A percentile compares a stretch with the other conserved stretches of the same genome.
phyloP scores from a whole-genome alignment of 2,329 filamentous ascomycete genomes.

The Monosporascus sp. region DNA sequence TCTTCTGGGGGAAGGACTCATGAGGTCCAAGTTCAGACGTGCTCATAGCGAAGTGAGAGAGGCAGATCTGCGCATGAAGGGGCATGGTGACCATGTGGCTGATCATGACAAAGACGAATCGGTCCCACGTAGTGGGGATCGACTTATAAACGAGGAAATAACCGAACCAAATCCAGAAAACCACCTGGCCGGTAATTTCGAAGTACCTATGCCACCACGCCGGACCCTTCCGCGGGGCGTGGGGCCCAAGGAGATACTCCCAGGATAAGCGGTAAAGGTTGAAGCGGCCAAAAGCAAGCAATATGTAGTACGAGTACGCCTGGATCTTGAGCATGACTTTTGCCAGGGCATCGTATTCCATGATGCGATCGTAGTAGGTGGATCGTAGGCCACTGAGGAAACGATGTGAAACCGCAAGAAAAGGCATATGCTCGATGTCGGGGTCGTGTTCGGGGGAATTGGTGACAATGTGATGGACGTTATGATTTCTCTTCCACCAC shows the following conservation, averaged over 20 bases:
- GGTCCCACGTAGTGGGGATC: constrained; percentile 64
- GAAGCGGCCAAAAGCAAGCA: constrained; percentile 78
- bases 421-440: constrained; percentile 86
- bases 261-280: constrained; percentile 82
- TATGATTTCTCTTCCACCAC: constrained; percentile 97
- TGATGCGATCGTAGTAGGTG: constrained; percentile 77
- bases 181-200: constrained; percentile 69
- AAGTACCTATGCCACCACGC: constrained; percentile 81
- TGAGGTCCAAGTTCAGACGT: constrained; percentile 77
- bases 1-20: constrained; percentile 85
- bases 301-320: constrained; percentile 75
- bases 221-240: constrained; percentile 68
- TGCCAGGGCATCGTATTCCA: constrained; percentile 72
- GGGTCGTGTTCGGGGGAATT: constrained; percentile 95
- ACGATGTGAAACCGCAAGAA: constrained; percentile 82
- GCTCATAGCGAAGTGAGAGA: constrained; percentile 92
- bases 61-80: constrained; percentile 82
- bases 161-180: constrained; percentile 86
- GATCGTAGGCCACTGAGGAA: constrained; percentile 70
- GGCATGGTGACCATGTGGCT: constrained; percentile 79
- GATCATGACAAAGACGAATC: constrained; percentile 71
- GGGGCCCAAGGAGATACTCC: constrained; percentile 66
- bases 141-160: constrained; percentile 72
- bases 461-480: constrained; percentile 94
- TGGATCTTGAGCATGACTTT: constrained; percentile 69